phyloP scores from a whole-genome alignment of 331 rosid genomes.

The Acacia pycnantha region DNA sequence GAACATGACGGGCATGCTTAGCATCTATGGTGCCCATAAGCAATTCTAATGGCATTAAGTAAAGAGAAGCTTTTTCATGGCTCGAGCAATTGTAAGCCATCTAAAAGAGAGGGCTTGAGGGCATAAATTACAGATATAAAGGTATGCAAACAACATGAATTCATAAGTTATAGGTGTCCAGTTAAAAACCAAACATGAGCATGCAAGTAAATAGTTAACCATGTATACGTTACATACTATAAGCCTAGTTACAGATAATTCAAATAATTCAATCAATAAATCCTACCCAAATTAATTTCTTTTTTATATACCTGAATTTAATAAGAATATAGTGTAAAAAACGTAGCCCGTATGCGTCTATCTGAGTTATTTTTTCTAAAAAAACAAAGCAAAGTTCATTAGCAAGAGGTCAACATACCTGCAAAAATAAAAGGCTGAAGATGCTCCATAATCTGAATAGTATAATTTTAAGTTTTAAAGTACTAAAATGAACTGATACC shows the following conservation, averaged over 20 bases:
- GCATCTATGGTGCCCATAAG: neutral
- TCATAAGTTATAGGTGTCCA: neutral
- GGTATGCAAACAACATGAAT: neutral
- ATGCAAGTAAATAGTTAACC: neutral
- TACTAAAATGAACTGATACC: neutral
- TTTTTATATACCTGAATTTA: neutral
- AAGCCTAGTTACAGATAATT: neutral
- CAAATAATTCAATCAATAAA: neutral
- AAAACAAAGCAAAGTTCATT: neutral
- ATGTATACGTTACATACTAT: neutral
- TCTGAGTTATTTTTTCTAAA: neutral
- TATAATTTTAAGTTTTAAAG: neutral
- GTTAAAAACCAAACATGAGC: neutral
- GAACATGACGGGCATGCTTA: conserved; percentile 14
- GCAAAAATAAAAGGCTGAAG: neutral
- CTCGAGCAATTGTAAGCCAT: conserved; percentile 17
- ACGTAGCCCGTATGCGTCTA: neutral
- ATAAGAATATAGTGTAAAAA: neutral
- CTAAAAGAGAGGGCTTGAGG: neutral
- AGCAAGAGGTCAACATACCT: neutral
- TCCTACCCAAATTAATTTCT: neutral
- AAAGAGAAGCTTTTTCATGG: neutral
- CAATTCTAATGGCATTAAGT: conserved; percentile 3
- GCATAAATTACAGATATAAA: neutral
- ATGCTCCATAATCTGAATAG: neutral